phyloP scores from a whole-genome alignment of 345 rosid genomes.

The Erysimum cheiranthoides region DNA sequence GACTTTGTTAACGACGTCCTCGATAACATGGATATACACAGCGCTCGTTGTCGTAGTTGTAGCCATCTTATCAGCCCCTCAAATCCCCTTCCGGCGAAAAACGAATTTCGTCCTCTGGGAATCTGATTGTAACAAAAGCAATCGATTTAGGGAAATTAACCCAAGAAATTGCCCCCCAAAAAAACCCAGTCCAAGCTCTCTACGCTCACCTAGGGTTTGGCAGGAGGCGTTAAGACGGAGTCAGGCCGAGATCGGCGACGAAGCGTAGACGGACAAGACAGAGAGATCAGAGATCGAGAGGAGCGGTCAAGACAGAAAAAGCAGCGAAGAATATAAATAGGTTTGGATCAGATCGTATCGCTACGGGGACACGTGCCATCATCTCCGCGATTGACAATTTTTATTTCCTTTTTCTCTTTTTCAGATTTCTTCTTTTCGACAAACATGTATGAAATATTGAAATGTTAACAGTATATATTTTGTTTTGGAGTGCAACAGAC shows the following conservation, averaged over 20 bases:
- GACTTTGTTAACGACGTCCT: slow-evolving; percentile 88
- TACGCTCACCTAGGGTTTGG: slow-evolving; percentile 41
- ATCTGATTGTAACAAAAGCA: slow-evolving; percentile 23
- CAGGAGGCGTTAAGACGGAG: slow-evolving; percentile 19
- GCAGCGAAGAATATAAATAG: slow-evolving; percentile 93
- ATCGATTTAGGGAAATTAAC: neutral
- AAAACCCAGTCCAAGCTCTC: neutral
- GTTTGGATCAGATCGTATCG: slow-evolving; percentile 88
- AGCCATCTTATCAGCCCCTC: slow-evolving; percentile 55
- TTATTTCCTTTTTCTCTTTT: neutral
- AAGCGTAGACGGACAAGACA: slow-evolving; percentile 37
- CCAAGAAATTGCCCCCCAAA: neutral
- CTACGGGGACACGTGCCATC: slow-evolving; percentile 65
- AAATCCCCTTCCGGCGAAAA: slow-evolving; percentile 17
- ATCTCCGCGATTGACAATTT: slow-evolving; percentile 43
- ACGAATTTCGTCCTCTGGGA: neutral
- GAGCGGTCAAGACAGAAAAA: slow-evolving; percentile 66
- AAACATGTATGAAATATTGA: too few relatives aligned
- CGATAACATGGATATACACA: slow-evolving; percentile 91
- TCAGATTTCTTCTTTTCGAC: neutral
- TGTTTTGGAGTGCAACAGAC: too few relatives aligned
- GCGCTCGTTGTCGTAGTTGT: slow-evolving; percentile 68
- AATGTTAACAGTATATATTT: too few relatives aligned
- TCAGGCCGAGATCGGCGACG: slow-evolving; percentile 41
- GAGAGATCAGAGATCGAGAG: slow-evolving; percentile 30